Conservation (phyloP, 352 stramenopile genomes). For the Phytophthora sansomeana region DNA sequence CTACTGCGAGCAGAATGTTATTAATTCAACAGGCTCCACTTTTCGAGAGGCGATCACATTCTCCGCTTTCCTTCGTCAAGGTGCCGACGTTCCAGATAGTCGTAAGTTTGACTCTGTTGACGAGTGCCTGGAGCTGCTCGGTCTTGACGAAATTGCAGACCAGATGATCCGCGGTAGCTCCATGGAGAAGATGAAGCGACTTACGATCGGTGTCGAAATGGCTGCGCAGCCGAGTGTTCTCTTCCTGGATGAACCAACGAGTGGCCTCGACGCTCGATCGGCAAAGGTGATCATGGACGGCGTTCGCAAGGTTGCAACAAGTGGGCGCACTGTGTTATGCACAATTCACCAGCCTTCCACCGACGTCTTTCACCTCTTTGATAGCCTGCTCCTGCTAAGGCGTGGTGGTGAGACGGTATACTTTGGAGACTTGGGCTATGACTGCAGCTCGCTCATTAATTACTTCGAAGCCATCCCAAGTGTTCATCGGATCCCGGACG, state of each 20-base stretch:
- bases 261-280: constrained; percentile 86
- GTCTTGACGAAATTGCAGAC: constrained; percentile 66
- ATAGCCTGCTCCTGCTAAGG: constrained; percentile 89
- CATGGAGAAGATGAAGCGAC: constrained; percentile 70
- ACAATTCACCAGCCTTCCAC: constrained; percentile 94
- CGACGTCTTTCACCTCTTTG: constrained; percentile 92
- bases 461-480: constrained; percentile 81
- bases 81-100: constrained; percentile 40
- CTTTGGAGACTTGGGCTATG: constrained; percentile 52
- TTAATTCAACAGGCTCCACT: constrained; percentile 88
- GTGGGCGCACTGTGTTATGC: constrained; percentile 85
- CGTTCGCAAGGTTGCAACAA: constrained; percentile 86
- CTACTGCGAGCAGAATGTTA: constrained; percentile 91
- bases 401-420: constrained; percentile 69
- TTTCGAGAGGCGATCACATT: constrained; percentile 93
- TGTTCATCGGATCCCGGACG: constrained; percentile 54
- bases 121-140: constrained; percentile 64
- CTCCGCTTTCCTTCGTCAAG: constrained; percentile 87
- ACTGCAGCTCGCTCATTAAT: constrained; percentile 46
- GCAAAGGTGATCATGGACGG: constrained; percentile 91
- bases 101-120: constrained; percentile 65
- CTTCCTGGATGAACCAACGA: constrained; percentile 93
- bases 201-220: constrained; percentile 92
- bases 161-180: constrained; percentile 68
- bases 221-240: constrained; percentile 88